Evolutionary conservation across 2,329 filamentous ascomycete species (phyloP), one percentile per base, ranked within the genome.

Genomic region (Kalaharituber pfeilii): DNA sequence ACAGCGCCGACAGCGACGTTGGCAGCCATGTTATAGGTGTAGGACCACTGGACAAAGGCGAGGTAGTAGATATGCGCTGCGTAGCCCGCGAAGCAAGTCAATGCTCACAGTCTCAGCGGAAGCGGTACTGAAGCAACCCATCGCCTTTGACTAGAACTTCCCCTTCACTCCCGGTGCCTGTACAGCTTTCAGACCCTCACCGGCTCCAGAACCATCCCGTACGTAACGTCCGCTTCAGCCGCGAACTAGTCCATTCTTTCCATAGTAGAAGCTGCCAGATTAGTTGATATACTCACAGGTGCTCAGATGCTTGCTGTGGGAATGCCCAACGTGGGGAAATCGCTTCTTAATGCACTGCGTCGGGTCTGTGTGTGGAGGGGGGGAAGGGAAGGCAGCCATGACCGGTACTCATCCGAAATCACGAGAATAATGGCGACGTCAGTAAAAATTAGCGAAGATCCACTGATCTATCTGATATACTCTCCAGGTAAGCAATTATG

Each of bases 321-420:
- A 53, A 95, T 98, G 88, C 91, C 91, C 30, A 98, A 98, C 66
- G 86, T 94, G 0, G 91, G 91, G 30, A 98, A 98, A 70, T 87
- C 88, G 1, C 73, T 98, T 15, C 78, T 98, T 42, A 98, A 98
- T 67, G 78, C 81, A 15, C 75, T 96, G 50, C 81, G 91, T 20
- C 76, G 74, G 39, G 72, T 75, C 20, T 86, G 86, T 39, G 75
- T 85, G 61, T 69, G 73, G 52, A 71, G 74, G 62, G 91, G 91
- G 7, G 80, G 83, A 9, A 81, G 95, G 64, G 88, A 91, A 1
- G 91, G 91, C 44, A 1, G 85, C 88, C 33, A 75, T 73, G 58
- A 95, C 88, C 1, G 91, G 91, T 7, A 80, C 82, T 9, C 81
- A 95, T 64, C 88, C 91, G 91, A 91, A 44, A 76, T 96, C 4